Base-by-base conservation (phyloP, 2,329 filamentous ascomycete species). In the Fusarium musae region DNA sequence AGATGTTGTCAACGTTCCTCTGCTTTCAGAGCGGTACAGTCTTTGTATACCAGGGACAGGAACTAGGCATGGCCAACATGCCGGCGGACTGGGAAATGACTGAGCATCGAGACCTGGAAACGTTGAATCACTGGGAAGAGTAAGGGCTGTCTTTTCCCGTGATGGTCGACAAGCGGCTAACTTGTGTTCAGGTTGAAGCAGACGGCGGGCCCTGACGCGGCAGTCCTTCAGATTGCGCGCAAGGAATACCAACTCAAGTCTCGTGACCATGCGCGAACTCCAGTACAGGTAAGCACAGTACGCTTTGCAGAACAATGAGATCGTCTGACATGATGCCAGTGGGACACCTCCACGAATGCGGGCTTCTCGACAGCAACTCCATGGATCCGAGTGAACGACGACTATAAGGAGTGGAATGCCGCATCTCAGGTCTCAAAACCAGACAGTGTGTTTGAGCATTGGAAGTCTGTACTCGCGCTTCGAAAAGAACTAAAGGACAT, bases 21-120 rank as follows among this genome's bases (percentile, higher is more conserved):
- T 72, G 71, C 32, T 68, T 71, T 17, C 77, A 76, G 37, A 73
- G 70, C 21, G 89, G 89, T 6, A 90, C 88, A 1, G 78, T 89
- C 1, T 90, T 88, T 73, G 66, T 90, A n/a, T 90, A 90, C 69
- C 88, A 91, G 72, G 89, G 89, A 5, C 86, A 90, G 73, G 89
- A 91, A 78, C 85, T 90, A 44, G 88, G 88, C n/a, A 89, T 89
- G 85, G 54, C 84, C 65, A 90, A 90, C 65, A 82, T 86, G 19
- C 87, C 88, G 0, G 66, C 75, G 13, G 74, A 82, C 4, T 90
- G 87, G 87, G 57, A 68, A 8, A 83, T 88, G 15, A 81, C 83
- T 1, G 83, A 84, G 37, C 85, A 86, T 77, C 82, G 84, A 36
- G 72, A 74, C 30, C 15, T 74, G 12, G 71, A 74, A 23, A 74